phyloP scores from a whole-genome alignment of 2,329 filamentous ascomycete species.

The Cercospora sp. region DNA sequence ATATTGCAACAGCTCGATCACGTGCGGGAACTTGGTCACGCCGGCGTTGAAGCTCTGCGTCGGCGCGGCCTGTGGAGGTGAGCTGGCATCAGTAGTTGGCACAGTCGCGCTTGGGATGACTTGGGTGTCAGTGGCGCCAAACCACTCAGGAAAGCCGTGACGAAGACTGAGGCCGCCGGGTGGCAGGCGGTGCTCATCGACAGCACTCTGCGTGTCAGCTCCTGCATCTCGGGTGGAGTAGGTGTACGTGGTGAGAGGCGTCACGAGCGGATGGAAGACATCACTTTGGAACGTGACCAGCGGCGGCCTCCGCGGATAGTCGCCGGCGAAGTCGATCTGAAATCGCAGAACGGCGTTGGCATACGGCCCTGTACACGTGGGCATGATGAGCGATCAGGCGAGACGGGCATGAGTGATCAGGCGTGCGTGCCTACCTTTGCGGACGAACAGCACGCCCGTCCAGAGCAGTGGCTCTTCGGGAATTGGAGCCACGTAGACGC shows the following conservation, averaged over 20 bases:
- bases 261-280: conserved; percentile 91
- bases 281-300: conserved; percentile 87
- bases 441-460: conserved; percentile 89
- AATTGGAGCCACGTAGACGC: conserved; percentile 81
- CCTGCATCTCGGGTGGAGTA: conserved; percentile 79
- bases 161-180: conserved; percentile 88
- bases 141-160: conserved; percentile 91
- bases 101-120: conserved; percentile 1
- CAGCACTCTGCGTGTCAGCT: conserved; percentile 76
- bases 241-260: conserved; percentile 90
- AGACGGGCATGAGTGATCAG: neutral
- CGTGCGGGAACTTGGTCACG: conserved; percentile 28
- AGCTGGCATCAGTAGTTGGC: conserved; percentile 8
- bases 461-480: conserved; percentile 79
- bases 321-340: conserved; percentile 80
- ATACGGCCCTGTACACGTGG: conserved; percentile 70
- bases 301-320: conserved; percentile 77
- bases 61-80: conserved; percentile 11
- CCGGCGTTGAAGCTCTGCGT: neutral
- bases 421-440: conserved; percentile 63
- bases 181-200: conserved; percentile 77
- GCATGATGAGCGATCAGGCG: conserved; percentile 11
- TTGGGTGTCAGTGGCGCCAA: conserved; percentile 40
- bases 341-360: conserved; percentile 84
- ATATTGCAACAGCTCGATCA: conserved; percentile 69